Evolutionary conservation across 495 filamentous ascomycete species (phyloP), one percentile per base, ranked within the genome.

Genomic region (Penicillium riverlandense): DNA sequence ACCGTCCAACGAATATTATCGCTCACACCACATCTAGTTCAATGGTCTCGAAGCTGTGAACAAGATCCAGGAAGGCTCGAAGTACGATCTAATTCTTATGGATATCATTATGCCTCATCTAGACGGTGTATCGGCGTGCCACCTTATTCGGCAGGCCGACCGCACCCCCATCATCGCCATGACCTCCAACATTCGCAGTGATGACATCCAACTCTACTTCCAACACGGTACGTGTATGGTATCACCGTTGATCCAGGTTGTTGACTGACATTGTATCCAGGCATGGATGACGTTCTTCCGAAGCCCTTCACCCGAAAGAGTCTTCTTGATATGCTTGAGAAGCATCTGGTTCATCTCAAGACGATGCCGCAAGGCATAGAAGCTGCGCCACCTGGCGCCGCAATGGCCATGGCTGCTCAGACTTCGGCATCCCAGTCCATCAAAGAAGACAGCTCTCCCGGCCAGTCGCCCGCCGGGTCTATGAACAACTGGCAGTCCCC

Each of bases 81-180:
- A 86, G 30, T 97, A 94, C 63, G 90, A 97, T 58, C 66, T 98
- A 34, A 88, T 98, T 36, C 77, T 97, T 35, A 98, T 98, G 92
- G 94, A 97, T 67, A 97, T 98, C 53, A 95, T 97, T 47, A 96
- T 98, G 91, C 92, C 92, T 11, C 84, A 91, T 55, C 72, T 98
- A 12, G 92, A 97, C 58, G 92, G 92, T 39, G 89, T 96, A 28
- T 95, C 90, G 8, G 92, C 92, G 16, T 95, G 90, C 38, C 86
- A 90, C 57, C 80, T 95, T 45, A 96, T 98, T 49, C 84, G 94
- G 43, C 87, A 96, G 61, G 86, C 90, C 52, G 82, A 91, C 50
- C 74, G 80, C 14, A 89, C 88, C 12, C 92, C 92, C 11, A 92
- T 97, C 54, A 88, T 98, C 47, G 94, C 92, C 40, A 96, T 98